phyloP scores from a whole-genome alignment of 768 basidiomycete species.

The Hypsizygus marmoreus region DNA sequence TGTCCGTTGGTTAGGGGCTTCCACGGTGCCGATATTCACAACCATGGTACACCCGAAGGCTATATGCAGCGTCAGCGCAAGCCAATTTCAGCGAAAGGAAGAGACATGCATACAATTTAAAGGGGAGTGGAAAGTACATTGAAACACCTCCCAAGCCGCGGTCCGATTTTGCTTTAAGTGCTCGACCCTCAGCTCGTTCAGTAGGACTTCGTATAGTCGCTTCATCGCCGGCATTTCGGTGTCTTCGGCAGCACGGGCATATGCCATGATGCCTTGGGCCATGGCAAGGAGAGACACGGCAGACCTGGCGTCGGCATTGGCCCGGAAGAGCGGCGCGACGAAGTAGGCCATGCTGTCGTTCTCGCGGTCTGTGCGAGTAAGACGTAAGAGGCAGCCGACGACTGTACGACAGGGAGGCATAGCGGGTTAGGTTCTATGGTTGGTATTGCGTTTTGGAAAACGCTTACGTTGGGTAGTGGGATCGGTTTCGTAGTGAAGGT shows the following conservation, averaged over 20 bases:
- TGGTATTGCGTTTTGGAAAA: conserved; percentile 45
- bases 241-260: conserved; percentile 48
- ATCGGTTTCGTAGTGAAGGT: conserved; percentile 42
- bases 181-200: conserved; percentile 45
- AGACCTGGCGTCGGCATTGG: conserved; percentile 65
- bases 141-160: conserved; percentile 35
- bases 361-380: conserved; percentile 57
- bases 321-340: conserved; percentile 63
- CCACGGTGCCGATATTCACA: conserved; percentile 38
- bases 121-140: conserved; percentile 44
- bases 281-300: conserved; percentile 69
- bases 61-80: conserved; percentile 21
- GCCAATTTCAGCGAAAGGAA: neutral
- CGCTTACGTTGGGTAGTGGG: conserved; percentile 33
- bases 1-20: conserved; percentile 35
- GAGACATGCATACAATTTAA: conserved; percentile 47
- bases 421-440: conserved; percentile 21
- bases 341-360: conserved; percentile 56
- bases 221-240: conserved; percentile 46
- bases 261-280: conserved; percentile 59
- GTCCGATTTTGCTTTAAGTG: conserved; percentile 46
- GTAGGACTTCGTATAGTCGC: too few species aligned
- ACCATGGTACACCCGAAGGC: conserved; percentile 59
- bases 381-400: conserved; percentile 57
- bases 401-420: conserved; percentile 6